Evolutionary conservation across 192 early-diverging fungal genomes (phyloP), one percentile per base, ranked within the genome.

Genomic region (Umbelopsis sp.): DNA sequence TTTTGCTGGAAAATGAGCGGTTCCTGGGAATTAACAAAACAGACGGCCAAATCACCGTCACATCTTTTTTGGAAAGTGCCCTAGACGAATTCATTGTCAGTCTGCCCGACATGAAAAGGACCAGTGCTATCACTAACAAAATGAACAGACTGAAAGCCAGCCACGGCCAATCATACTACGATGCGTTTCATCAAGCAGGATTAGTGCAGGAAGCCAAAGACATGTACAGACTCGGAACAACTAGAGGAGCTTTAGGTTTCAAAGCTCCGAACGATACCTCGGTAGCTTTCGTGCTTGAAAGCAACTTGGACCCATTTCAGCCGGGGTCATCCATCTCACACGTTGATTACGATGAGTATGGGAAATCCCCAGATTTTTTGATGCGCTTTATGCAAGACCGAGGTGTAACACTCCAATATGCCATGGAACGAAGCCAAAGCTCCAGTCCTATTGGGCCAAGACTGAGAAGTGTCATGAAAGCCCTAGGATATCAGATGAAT

Each of bases 251-350:
- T 15, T 33, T 65, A 16, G 49, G 46, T 35, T 65, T 67, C 44
- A 6, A 20, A 18, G 30, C 18, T 15, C 20, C 71, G 16, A 44
- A 45, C 51, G 55, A 61, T 18, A 61, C 27, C 18, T 13, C 55
- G 30, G 55, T 25, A 35, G 33, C 25, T 2, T n/a, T 78, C 16
- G n/a, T 81, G 11, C 25, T 81, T 9, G 80, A 81, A 21, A 81
- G 77, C 5, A 37, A 67, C 12, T 65, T 81, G 33, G 30, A 13
- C 16, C 77, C 80, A 18, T 81, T 76, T 69, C 69, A 72, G 11
- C 49, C 47, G 0, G 80, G 80, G 1, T 81, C 80, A 22, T 79
- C 77, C 8, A 53, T 81, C 23, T 79, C 77, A n/a, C 80, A 81
- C 58, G 80, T 75, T 0, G 77, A 78, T 35, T 75, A 78, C 51